Base-by-base conservation (phyloP, 2,329 filamentous ascomycete genomes). In the Aspergillus tamarii region DNA sequence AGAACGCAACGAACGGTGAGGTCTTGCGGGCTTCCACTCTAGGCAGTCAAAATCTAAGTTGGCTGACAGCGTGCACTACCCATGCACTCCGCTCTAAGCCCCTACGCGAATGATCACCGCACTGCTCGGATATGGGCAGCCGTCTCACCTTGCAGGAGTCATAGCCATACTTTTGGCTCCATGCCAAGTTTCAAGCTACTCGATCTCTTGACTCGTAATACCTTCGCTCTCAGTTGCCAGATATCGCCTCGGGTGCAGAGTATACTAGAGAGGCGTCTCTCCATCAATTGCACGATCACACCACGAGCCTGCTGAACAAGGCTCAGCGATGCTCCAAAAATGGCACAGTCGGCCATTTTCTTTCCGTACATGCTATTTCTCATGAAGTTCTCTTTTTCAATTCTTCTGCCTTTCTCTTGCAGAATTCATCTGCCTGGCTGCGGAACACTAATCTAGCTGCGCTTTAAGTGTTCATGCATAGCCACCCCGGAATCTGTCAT, bases 401-500 rank as follows among this genome's bases (percentile, higher is more conserved):
- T 50, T n/a, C 28, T 52, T n/a, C 19, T 6, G 9, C 48, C 9
- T 32, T 55, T 39, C 5, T 19, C 21, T 36, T 36, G 12, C 52
- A 21, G 32, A 55, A 55, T 39, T 11, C 52, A 34, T 55, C 52
- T 39, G 52, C 52, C 52, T 55, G 32, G 11, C 30, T 32, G 52
- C 52, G 32, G 32, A 54, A 21, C 21, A 26, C 39, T 21, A 16
- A 55, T 41, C 16, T 23, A 34, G 30, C 32, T 26, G 52, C n/a
- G 11, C 52, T 55, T 39, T 26, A 39, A 36, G 52, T n/a, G 21
- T 26, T 23, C 32, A 55, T 55, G 46, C 58, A 54, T 54, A 60
- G 58, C 58, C 58, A 60, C 48, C 23, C 58, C 58, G 48, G 46
- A 36, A 60, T 60, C 48, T 52, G 50, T 43, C 58, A 43, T 28